These are phyloP conservation scores for Noccaea caerulescens DNA, from an alignment of 345 rosid genomes.

Conservation along the genomic window DNA sequence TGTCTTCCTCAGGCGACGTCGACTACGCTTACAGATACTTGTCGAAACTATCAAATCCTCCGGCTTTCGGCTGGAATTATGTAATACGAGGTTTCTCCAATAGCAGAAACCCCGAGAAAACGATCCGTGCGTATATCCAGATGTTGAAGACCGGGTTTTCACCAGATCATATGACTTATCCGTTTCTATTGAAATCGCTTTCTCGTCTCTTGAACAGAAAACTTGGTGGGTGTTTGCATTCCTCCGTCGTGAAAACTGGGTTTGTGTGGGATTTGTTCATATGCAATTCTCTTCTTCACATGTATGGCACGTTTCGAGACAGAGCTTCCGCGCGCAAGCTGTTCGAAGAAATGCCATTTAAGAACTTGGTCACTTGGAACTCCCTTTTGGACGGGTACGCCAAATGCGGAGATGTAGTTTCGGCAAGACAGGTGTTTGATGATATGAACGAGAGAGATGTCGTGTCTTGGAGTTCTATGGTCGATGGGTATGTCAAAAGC, in stretches of 20 bases:
- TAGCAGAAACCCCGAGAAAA: constrained; percentile 57
- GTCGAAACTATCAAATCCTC: constrained; percentile 47
- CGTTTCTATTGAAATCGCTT: constrained; percentile 70
- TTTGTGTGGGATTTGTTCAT: constrained; percentile 59
- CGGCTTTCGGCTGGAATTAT: constrained; percentile 61
- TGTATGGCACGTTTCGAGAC: constrained; percentile 64
- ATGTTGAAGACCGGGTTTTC: constrained; percentile 58
- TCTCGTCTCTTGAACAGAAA: constrained; percentile 55
- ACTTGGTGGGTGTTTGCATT: constrained; percentile 56
- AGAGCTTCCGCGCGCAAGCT: constrained; percentile 52
- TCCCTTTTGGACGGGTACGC: constrained; percentile 78
- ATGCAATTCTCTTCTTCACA: constrained; percentile 66
- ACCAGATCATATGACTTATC: constrained; percentile 75
- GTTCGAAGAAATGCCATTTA: constrained; percentile 67
- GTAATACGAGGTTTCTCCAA: constrained; percentile 65
- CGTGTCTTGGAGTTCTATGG: constrained; percentile 86
- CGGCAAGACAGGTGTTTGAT: constrained; percentile 61
- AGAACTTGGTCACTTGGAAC: constrained; percentile 81
- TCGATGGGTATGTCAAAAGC: constrained; percentile 78
- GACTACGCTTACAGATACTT: constrained; percentile 58
- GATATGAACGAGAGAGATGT: constrained; percentile 68
- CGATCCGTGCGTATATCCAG: constrained; percentile 54
- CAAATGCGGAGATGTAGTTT: constrained; percentile 61
- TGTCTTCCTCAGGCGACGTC: constrained; percentile 52
- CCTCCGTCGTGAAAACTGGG: constrained; percentile 56